phyloP scores from a whole-genome alignment of 2,329 filamentous ascomycete species.

The Tolypocladium amazonense region DNA sequence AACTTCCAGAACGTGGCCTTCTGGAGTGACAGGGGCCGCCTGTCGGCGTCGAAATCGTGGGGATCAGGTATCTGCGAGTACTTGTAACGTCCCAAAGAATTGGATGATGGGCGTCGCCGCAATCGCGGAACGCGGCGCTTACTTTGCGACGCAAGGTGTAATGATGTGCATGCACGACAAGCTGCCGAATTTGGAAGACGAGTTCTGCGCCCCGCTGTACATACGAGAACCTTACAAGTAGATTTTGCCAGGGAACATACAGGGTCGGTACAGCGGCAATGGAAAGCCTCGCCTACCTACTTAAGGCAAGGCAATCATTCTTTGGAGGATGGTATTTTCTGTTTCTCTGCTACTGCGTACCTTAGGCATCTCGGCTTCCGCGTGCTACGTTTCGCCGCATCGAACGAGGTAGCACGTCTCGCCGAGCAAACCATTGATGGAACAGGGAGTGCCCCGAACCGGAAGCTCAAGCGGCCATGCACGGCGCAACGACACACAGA shows the following conservation, averaged over 20 bases:
- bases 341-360: too few species aligned
- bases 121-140: background rate
- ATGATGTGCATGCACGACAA: background rate
- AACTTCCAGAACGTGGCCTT: conserved; percentile 2
- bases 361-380: background rate
- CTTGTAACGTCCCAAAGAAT: background rate
- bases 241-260: too few species aligned
- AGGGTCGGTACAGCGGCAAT: background rate
- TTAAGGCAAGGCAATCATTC: too few species aligned
- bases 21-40: background rate
- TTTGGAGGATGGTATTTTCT: too few species aligned
- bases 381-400: background rate
- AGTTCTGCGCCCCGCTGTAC: too few species aligned
- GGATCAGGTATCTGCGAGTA: too few species aligned
- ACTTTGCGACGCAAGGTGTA: background rate
- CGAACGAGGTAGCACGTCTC: background rate
- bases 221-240: background rate
- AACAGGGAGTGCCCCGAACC: background rate
- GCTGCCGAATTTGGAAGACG: background rate
- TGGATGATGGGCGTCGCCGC: too few species aligned
- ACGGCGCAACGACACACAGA: too few species aligned
- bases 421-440: background rate
- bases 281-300: background rate
- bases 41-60: background rate
- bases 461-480: background rate